Conservation (phyloP, 2,329 filamentous ascomycete species). For the Teratosphaeria gauchensis region DNA sequence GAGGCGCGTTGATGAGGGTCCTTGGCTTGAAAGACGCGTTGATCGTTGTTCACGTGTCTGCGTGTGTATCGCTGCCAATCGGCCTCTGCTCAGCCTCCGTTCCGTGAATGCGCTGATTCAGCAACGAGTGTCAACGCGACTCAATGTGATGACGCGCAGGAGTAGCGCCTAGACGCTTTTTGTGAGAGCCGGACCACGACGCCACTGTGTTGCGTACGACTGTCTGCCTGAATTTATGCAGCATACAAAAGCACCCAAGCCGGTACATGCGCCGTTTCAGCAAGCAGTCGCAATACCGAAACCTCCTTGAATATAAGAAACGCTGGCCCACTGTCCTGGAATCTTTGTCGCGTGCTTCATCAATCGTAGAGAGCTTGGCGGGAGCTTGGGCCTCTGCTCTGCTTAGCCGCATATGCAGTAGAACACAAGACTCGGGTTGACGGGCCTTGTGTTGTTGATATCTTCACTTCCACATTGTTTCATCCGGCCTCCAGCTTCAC, state of each 20-base stretch:
- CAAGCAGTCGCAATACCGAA: not conserved
- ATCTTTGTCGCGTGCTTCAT: not conserved
- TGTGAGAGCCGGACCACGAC: not conserved
- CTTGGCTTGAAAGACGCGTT: not conserved
- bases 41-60: not conserved
- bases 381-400: not conserved
- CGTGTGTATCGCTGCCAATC: not conserved
- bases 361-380: not conserved
- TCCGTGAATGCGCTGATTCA: not conserved
- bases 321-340: not conserved
- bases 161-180: not conserved
- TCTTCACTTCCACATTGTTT: not conserved
- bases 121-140: not conserved
- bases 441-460: not conserved
- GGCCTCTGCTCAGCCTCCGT: not conserved
- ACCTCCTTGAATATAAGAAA: not conserved
- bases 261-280: not conserved
- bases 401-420: not conserved
- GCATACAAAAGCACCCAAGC: not conserved
- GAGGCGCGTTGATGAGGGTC: too few relatives aligned
- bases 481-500: not conserved
- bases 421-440: not conserved
- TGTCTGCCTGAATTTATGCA: not conserved
- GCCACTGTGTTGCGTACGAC: not conserved
- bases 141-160: not conserved